Conservation (phyloP, 2,329 filamentous ascomycete genomes). For the Raffaelea ambrosiae region DNA sequence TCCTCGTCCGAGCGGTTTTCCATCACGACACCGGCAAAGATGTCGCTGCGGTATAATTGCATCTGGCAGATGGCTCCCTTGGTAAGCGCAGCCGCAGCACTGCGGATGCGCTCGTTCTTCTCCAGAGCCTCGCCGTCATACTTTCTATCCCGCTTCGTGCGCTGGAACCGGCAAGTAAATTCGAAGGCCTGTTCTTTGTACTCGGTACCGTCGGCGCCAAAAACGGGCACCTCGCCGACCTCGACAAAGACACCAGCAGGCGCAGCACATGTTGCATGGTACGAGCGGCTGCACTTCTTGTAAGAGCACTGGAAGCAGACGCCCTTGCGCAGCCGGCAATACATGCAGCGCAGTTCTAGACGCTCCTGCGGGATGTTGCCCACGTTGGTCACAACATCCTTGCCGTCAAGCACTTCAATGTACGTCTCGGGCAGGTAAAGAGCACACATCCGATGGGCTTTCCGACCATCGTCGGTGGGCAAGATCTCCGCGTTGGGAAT, state of each 20-base stretch:
- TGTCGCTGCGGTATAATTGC: constrained; percentile 75
- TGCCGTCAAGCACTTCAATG: constrained; percentile 62
- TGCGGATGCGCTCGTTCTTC: constrained; percentile 56
- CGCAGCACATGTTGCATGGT: constrained; percentile 90
- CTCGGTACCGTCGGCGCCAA: constrained; percentile 82
- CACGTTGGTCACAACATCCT: constrained; percentile 69
- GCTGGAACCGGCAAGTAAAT: constrained; percentile 90
- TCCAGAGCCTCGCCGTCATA: constrained; percentile 62
- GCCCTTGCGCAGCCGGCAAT: constrained; percentile 89
- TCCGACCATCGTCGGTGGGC: constrained; percentile 76
- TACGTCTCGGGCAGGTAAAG: constrained; percentile 88
- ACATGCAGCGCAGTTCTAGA: constrained; percentile 86
- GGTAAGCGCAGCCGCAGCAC: constrained; percentile 60
- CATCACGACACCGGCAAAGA: constrained; percentile 81
- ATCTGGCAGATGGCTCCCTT: constrained; percentile 75
- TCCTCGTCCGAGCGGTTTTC: constrained; percentile 74
- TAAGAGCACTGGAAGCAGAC: constrained; percentile 95
- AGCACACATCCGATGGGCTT: constrained; percentile 82
- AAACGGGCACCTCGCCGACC: constrained; percentile 75
- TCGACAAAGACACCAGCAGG: constrained; percentile 90
- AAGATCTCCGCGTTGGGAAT: constrained; percentile 74
- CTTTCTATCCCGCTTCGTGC: constrained; percentile 76
- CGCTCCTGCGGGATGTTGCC: constrained; percentile 78
- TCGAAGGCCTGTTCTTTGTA: constrained; percentile 89
- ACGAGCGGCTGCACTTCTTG: constrained; percentile 87